These are phyloP conservation scores for Phaffia rhodozyma DNA, from an alignment of 1,284 basidiomycete species.

Conservation along the genomic window DNA sequence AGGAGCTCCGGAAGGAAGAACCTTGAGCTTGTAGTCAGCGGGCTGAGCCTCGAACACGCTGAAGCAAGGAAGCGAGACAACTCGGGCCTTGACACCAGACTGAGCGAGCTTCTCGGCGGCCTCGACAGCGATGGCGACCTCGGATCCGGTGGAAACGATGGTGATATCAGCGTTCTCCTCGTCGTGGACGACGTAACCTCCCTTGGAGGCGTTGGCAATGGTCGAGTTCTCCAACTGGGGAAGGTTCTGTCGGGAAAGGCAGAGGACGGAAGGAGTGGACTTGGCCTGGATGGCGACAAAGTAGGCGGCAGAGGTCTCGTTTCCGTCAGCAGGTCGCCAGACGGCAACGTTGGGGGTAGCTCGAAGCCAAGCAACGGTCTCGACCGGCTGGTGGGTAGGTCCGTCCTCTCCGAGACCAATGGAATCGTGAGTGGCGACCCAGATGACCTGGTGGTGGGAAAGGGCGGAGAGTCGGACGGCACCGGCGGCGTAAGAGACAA, in stretches of 20 bases:
- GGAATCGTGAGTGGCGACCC: conserved; percentile 78
- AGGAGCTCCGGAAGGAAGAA: conserved; percentile 76
- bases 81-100: conserved; percentile 64
- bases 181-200: conserved; percentile 82
- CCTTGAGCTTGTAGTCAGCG: conserved; percentile 65
- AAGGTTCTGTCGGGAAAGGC: conserved; percentile 83
- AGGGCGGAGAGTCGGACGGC: conserved; percentile 84
- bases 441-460: conserved; percentile 78
- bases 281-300: conserved; percentile 59
- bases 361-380: conserved; percentile 75
- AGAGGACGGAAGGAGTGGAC: conserved; percentile 70
- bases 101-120: conserved; percentile 64
- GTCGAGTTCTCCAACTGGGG: conserved; percentile 81
- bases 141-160: conserved; percentile 77
- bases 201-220: conserved; percentile 69
- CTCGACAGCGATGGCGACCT: conserved; percentile 74
- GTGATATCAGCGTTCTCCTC: conserved; percentile 61
- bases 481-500: conserved; percentile 39
- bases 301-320: conserved; percentile 87
- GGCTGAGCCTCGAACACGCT: conserved; percentile 77
- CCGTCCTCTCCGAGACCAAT: conserved; percentile 87
- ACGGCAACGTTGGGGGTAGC: conserved; percentile 81
- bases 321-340: conserved; percentile 84
- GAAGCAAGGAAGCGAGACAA: conserved; percentile 84
- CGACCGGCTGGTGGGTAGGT: conserved; percentile 80